These are phyloP conservation scores for Boletellus ananas DNA, from an alignment of 768 basidiomycete genomes.

Conservation along the genomic window DNA sequence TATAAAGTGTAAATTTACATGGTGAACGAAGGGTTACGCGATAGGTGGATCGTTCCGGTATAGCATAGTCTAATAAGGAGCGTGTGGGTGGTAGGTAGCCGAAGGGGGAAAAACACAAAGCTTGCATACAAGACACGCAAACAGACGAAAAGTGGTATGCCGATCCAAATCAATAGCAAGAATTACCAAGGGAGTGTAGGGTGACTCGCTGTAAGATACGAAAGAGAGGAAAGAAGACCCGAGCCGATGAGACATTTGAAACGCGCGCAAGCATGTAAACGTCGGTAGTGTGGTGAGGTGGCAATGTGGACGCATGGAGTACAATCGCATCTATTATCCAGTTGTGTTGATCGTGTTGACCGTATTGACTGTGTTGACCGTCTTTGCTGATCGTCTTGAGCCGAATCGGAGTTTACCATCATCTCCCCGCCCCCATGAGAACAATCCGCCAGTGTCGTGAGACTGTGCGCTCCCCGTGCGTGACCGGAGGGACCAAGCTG, in stretches of 20 bases:
- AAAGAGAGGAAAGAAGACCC: not conserved
- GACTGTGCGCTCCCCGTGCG: slow-evolving; percentile 71
- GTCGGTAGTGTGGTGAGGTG: not conserved
- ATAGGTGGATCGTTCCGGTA: slow-evolving; percentile 21
- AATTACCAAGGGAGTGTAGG: slow-evolving; percentile 34
- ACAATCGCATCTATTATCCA: slow-evolving; percentile 14
- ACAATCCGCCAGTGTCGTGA: slow-evolving; percentile 63
- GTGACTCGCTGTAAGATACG: slow-evolving; percentile 21
- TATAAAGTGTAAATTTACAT: slow-evolving; percentile 12
- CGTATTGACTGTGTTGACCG: slow-evolving; percentile 34
- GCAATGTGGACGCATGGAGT: not conserved
- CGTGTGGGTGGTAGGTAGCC: slow-evolving; percentile 8
- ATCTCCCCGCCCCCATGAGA: slow-evolving; percentile 63
- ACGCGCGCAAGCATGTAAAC: slow-evolving; percentile 4
- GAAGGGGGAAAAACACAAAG: slow-evolving; percentile 12
- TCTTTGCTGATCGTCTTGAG: slow-evolving; percentile 54
- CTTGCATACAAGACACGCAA: slow-evolving; percentile 30
- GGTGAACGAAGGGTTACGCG: slow-evolving; percentile 20
- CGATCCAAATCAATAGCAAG: slow-evolving; percentile 19
- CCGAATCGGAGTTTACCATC: slow-evolving; percentile 73
- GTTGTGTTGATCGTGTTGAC: slow-evolving; percentile 17
- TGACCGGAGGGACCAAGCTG: slow-evolving; percentile 84
- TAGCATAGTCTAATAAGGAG: slow-evolving; percentile 12
- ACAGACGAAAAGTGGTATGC: slow-evolving; percentile 12
- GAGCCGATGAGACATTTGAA: not conserved